Evolutionary conservation across 257 asterid species (phyloP), one percentile per base, ranked within the genome.

Genomic region (Pogostemon cablin): DNA sequence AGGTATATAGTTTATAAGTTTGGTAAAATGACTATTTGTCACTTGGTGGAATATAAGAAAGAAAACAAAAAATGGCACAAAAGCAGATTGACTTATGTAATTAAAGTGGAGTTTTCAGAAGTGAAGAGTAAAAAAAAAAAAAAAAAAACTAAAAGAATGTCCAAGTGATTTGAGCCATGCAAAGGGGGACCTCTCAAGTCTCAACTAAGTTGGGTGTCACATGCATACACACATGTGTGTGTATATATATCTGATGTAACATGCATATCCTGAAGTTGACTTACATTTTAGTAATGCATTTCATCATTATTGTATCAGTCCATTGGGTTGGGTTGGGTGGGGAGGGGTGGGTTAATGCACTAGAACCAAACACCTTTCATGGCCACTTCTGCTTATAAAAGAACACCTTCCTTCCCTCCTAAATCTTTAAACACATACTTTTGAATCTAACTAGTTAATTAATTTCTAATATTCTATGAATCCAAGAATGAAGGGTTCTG

Each of bases 261-360:
- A 62, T 64, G 58, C 75, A 64, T 76, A 69, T 72, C 75, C 84
- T 85, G 77, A 80, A 75, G 91, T 88, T 90, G 97, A 90, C 97
- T 86, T 85, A 37, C 60, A 67, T 76, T 37, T 77, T 76, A 77
- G 79, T 84, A 83, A 80, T 88, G 88, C 93, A 83, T 79, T 67
- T 81, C 85, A 77, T 85, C 95, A 91, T 84, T 78, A 81, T 84
- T 74, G 75, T 85, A 72, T 69, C 34, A 41, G 65, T 67, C 32
- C 62, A 41, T 73, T 74, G 75, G 47, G 79, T 84, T 78, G 83
- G 86, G 84, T 46, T 1, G 32, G 32, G 37, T 7, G 58, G 35
- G 60, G 7, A 4, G 60, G 72, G 77, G 67, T 62, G 83, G 86
- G 85, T 44, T 70, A 25, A 25, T 25, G 78, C 83, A 79, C 79